Percentiles rank a stretch among this genome's conserved stretches.
Conservation (phyloP, 768 basidiomycete genomes). For the Rhodotorula taiwanensis region DNA sequence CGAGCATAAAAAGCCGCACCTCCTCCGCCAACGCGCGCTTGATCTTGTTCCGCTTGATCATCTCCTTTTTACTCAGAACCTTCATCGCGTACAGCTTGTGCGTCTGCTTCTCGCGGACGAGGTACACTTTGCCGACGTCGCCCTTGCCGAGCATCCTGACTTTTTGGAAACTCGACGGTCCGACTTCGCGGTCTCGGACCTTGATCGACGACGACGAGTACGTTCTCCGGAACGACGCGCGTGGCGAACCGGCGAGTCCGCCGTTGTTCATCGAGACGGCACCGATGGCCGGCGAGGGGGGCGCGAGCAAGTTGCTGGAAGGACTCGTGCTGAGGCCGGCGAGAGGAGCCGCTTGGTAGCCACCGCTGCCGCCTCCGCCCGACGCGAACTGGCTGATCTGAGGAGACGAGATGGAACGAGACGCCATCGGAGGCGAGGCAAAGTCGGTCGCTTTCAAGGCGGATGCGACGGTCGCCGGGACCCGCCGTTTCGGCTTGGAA, state of each 20-base stretch:
- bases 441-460: background rate
- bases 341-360: conserved; percentile 7
- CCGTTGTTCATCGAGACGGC: conserved; percentile 22
- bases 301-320: conserved; percentile 12
- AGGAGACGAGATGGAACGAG: conserved; percentile 27
- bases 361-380: background rate
- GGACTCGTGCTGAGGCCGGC: too few species aligned
- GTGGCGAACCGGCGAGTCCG: conserved; percentile 27
- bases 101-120: conserved; percentile 96
- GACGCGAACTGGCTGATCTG: background rate
- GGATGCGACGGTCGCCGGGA: background rate
- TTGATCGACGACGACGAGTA: conserved; percentile 98
- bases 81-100: conserved; percentile 98
- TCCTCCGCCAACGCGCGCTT: conserved; percentile 97
- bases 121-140: conserved; percentile 96
- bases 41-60: conserved; percentile 99
- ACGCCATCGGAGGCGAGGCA: conserved; percentile 5
- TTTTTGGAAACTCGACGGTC: conserved; percentile 89
- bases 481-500: too few species aligned
- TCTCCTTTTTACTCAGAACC: conserved; percentile 97
- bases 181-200: conserved; percentile 72
- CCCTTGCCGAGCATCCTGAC: conserved; percentile 97
- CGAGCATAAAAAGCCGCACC: conserved; percentile 38
- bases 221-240: conserved; percentile 69
- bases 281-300: conserved; percentile 25